Evolutionary conservation across 164 flowering plant species (phyloP), one percentile per base, ranked within the genome.

Genomic region (Magnolia changhungtana): DNA sequence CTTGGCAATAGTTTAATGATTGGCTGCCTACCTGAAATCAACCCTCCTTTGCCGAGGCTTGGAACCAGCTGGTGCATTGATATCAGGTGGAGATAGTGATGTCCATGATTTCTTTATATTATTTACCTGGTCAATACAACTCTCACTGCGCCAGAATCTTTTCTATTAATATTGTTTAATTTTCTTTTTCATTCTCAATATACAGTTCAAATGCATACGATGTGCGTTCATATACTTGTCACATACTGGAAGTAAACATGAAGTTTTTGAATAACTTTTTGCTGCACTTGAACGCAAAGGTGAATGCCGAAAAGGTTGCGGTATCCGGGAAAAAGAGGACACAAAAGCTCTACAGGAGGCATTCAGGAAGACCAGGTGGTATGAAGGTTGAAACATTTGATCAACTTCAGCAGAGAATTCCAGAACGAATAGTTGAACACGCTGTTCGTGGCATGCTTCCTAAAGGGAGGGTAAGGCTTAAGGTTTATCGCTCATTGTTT

Each of bases 361-460:
- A 96, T 86, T 96, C 99, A 23, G 99, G 99, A 71, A 86, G 98
- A 81, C 99, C 99, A 0, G 99, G 99, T 80, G 99, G 99, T 63
- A 91, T 94, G 98, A 96, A 29, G 78, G 93, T 91, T 61, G 99
- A 96, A 78, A 94, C 98, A 7, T 96, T 94, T 82, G 92, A 90
- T 78, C 98, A 94, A 81, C 91, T 96, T 65, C 99, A 96, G 77
- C 86, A 94, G 76, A 89, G 99, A 85, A 93, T 96, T 80, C 99
- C 99, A 2, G 99, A 96, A 81, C 89, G 99, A 85, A 96, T 96
- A 67, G 76, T 96, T 76, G 98, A 96, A 78, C 98, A 94, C 89
- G 99, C 98, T 64, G 99, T 96, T 19, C 96, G 98, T 67, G 99
- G 99, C 27, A 96, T 94, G 99, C 99, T 96, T 82, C 99, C 99